A percentile compares a stretch with the other conserved stretches of the same genome.
phyloP scores from a whole-genome alignment of 1,284 basidiomycete genomes.

The Chondrostereum purpureum region DNA sequence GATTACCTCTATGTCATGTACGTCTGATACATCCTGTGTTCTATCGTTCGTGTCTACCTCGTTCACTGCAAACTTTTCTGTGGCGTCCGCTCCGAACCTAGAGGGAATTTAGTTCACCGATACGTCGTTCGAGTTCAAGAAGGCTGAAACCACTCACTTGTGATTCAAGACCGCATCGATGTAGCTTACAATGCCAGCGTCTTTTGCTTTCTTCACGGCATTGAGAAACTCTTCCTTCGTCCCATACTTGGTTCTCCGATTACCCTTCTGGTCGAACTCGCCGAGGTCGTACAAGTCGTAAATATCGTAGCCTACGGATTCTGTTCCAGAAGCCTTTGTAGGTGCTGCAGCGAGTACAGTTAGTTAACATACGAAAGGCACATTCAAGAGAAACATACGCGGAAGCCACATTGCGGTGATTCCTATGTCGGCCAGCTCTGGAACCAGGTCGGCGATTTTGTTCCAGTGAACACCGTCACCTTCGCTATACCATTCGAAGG shows the following conservation, averaged over 20 bases:
- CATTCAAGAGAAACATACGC: conserved; percentile 21
- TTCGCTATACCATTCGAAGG: conserved; percentile 31
- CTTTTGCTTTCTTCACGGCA: conserved; percentile 31
- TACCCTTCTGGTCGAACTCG: conserved; percentile 50
- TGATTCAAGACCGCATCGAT: conserved; percentile 27
- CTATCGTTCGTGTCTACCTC: conserved; percentile 39
- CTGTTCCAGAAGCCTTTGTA: conserved; percentile 26
- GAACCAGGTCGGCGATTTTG: conserved; percentile 32
- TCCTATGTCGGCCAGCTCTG: conserved; percentile 40
- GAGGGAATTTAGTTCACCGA: background rate
- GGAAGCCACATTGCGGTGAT: conserved; percentile 50
- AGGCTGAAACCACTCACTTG: conserved; percentile 6
- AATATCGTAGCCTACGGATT: conserved; percentile 37
- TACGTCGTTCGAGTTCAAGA: background rate
- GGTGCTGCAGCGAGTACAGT: conserved; percentile 21
- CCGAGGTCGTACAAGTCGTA: conserved; percentile 38
- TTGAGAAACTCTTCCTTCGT: conserved; percentile 46
- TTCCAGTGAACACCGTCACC: conserved; percentile 42
- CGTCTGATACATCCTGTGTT: conserved; percentile 16
- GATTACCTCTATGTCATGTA: conserved; percentile 13
- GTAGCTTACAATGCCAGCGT: conserved; percentile 26
- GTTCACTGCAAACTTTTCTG: conserved; percentile 40
- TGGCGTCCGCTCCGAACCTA: conserved; percentile 41
- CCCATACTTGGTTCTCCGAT: conserved; percentile 46
- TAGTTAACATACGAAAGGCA: background rate